These are phyloP conservation scores for Medicago arabica DNA, from an alignment of 306 rosid species.

Conservation along the genomic window DNA sequence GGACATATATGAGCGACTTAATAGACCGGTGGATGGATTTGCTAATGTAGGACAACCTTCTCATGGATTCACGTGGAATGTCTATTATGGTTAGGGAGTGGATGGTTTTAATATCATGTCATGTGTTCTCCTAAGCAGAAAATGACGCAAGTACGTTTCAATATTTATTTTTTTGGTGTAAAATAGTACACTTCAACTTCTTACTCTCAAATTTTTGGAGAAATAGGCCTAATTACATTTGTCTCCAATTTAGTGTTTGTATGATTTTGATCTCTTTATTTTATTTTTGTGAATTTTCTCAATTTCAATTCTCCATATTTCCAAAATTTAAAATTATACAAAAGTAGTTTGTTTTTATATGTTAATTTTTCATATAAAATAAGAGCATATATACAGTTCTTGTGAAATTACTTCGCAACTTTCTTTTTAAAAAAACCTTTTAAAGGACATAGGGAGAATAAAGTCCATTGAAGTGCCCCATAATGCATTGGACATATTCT, in stretches of 20 bases:
- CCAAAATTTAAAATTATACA: neutral
- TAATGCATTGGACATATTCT: too few species aligned
- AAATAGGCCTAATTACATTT: neutral
- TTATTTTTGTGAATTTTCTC: neutral
- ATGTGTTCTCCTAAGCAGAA: neutral
- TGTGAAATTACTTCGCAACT: neutral
- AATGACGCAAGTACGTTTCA: too few species aligned
- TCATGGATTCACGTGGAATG: slow-evolving; percentile 19
- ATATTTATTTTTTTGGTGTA: too few species aligned
- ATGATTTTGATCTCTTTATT: neutral
- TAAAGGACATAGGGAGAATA: too few species aligned
- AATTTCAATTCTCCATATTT: neutral
- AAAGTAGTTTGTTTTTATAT: too few species aligned
- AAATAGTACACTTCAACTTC: too few species aligned
- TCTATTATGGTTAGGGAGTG: neutral
- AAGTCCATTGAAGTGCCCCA: too few species aligned
- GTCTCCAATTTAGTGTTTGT: neutral
- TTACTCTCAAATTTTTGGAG: neutral
- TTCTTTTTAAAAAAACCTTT: too few species aligned
- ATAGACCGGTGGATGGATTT: neutral
- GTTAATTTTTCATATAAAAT: too few species aligned
- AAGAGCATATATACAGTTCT: too few species aligned
- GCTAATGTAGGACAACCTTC: neutral
- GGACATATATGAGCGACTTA: slow-evolving; percentile 1
- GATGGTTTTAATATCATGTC: neutral